Evolutionary conservation across 2,329 filamentous ascomycete genomes (phyloP).

Genomic region (Colletotrichum sublineola): DNA sequence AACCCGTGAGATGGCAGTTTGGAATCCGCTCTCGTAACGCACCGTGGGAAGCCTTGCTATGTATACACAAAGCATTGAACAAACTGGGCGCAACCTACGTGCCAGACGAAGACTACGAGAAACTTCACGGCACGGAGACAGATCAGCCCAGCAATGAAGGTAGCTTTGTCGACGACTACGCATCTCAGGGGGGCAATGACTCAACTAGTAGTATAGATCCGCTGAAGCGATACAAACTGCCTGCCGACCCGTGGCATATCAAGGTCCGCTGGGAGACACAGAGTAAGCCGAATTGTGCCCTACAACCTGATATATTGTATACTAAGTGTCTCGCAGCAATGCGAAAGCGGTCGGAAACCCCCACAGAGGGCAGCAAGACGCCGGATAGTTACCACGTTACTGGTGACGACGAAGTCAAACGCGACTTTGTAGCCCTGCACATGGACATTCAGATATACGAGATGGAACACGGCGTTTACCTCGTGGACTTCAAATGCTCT

Average conservation of each 20-base stretch:
- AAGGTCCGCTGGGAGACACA: constrained; percentile 89
- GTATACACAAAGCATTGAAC: constrained; percentile 91
- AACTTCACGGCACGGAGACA: constrained; percentile 59
- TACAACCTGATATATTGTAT: constrained; percentile 51
- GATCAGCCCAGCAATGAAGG: constrained; percentile 56
- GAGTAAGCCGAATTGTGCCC: constrained; percentile 68
- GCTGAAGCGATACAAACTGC: constrained; percentile 80
- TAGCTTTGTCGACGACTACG: constrained; percentile 57
- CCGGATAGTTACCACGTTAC: constrained; percentile 57
- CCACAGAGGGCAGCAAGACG: constrained; percentile 43
- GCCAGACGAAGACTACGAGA: constrained; percentile 70
- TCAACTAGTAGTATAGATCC: constrained; percentile 63
- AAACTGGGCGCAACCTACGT: constrained; percentile 94
- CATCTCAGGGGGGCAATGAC: constrained; percentile 53
- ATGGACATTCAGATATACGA: constrained; percentile 97
- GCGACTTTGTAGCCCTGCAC: constrained; percentile 87
- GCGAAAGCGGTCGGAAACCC: constrained; percentile 51
- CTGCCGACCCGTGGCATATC: constrained; percentile 95
- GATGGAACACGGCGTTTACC: constrained; percentile 91
- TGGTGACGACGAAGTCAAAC: constrained; percentile 57
- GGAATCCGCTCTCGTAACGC: constrained; percentile 95
- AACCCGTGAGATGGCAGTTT: constrained; percentile 96
- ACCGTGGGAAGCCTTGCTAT: constrained; percentile 92
- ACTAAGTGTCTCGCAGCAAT: constrained; percentile 52
- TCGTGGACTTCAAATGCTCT: constrained; percentile 98